These are phyloP conservation scores for Phytophthora vignae DNA, from an alignment of 352 stramenopile species.

Conservation along the genomic window DNA sequence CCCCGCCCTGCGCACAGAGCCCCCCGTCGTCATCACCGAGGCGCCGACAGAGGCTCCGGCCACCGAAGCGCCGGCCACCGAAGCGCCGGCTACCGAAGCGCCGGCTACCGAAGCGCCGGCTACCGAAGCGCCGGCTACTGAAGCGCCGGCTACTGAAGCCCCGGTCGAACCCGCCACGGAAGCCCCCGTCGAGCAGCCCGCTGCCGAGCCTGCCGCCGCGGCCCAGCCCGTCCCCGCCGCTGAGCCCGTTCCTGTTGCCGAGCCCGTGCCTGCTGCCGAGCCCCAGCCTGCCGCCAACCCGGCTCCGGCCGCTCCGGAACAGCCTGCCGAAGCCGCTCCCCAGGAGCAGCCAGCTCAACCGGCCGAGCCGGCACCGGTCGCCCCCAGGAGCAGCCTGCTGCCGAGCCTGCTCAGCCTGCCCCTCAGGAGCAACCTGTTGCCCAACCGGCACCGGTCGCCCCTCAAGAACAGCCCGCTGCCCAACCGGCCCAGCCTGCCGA, in stretches of 20 bases:
- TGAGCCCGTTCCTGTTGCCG: slow-evolving; percentile 5
- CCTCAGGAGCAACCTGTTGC: background rate
- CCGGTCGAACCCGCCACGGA: background rate
- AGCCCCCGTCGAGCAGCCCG: background rate
- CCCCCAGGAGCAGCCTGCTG: background rate
- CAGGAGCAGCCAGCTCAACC: background rate
- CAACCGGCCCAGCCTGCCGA: background rate
- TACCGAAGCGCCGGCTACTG: background rate
- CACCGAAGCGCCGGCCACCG: background rate
- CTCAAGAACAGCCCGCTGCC: background rate
- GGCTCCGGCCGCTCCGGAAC: slow-evolving; percentile 5
- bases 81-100: background rate
- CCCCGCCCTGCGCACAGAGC: slow-evolving; percentile 29
- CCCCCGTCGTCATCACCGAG: slow-evolving; percentile 25
- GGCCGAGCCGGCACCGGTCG: background rate
- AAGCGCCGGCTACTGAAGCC: background rate
- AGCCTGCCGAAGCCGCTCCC: slow-evolving; percentile 6
- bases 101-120: background rate
- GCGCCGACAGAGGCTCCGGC: background rate
- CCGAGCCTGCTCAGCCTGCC: background rate
- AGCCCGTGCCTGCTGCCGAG: slow-evolving; percentile 6
- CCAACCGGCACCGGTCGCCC: too few species aligned
- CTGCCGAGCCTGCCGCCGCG: slow-evolving; percentile 3
- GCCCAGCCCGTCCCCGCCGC: slow-evolving; percentile 2
- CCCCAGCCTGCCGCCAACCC: slow-evolving; percentile 4